These are phyloP conservation scores for Neocucurbitaria cava DNA, from an alignment of 2,329 filamentous ascomycete species.

Conservation along the genomic window DNA sequence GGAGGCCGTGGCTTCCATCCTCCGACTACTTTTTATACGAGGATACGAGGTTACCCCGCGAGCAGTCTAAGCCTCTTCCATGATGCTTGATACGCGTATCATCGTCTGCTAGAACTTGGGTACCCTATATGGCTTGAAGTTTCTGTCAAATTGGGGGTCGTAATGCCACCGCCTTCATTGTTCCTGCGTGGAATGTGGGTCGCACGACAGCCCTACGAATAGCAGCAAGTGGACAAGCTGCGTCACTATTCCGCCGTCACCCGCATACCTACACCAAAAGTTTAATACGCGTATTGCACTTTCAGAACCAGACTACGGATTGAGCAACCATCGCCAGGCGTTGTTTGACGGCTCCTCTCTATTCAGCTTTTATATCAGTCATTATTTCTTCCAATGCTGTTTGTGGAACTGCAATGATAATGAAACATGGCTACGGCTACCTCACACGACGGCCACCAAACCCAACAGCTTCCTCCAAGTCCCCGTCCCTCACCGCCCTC, in stretches of 20 bases:
- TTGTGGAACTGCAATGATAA: neutral
- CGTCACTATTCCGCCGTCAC: slow-evolving; percentile 17
- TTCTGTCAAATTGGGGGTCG: neutral
- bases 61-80: neutral
- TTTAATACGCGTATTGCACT: neutral
- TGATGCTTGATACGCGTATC: neutral
- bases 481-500: slow-evolving; percentile 39
- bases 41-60: neutral
- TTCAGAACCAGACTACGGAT: neutral
- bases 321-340: neutral
- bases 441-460: slow-evolving; percentile 18
- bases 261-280: slow-evolving; percentile 5
- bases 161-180: slow-evolving; percentile 2
- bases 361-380: neutral
- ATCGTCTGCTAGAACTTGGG: neutral
- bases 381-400: neutral
- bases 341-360: neutral
- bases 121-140: neutral
- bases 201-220: slow-evolving; percentile 12
- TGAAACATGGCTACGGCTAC: slow-evolving; percentile 19
- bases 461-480: slow-evolving; percentile 28
- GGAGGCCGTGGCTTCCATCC: neutral
- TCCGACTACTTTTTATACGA: neutral
- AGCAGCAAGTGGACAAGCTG: slow-evolving; percentile 7
- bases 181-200: slow-evolving; percentile 15